phyloP scores from a whole-genome alignment of 1,139 yeast genomes.

The Geotrichum bryndzae region DNA sequence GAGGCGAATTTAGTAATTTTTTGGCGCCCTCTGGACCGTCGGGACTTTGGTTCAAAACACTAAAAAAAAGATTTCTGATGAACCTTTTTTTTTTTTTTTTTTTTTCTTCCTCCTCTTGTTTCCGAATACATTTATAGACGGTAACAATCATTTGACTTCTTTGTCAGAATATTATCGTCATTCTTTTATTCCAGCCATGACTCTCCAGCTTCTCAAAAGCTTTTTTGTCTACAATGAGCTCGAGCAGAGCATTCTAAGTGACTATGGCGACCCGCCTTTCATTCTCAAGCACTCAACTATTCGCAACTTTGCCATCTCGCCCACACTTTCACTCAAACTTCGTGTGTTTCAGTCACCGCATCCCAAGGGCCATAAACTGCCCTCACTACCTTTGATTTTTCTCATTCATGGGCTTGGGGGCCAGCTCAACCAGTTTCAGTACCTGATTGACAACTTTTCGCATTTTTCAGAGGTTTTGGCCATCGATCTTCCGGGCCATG shows the following conservation, averaged over 20 bases:
- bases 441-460: constrained; percentile 55
- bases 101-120: neutral
- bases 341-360: constrained; percentile 33
- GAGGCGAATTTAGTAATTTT: neutral
- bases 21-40: neutral
- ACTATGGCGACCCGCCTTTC: constrained; percentile 21
- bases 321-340: constrained; percentile 21
- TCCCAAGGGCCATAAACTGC: constrained; percentile 30
- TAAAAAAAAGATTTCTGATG: neutral
- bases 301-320: constrained; percentile 7
- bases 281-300: constrained; percentile 18
- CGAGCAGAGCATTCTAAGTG: constrained; percentile 24
- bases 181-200: constrained; percentile 3
- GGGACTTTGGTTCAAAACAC: neutral
- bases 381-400: constrained; percentile 49
- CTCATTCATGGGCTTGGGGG: constrained; percentile 77
- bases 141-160: neutral
- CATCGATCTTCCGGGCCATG: constrained; percentile 73
- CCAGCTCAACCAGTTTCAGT: constrained; percentile 66
- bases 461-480: constrained; percentile 61
- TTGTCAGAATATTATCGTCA: neutral
- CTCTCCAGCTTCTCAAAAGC: constrained; percentile 21
- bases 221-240: constrained; percentile 27
- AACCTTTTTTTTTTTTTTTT: neutral
- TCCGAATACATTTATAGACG: neutral